Percentiles rank a stretch among this genome's conserved stretches.
phyloP scores from a whole-genome alignment of 257 asterid genomes.

The Solanum piurae region DNA sequence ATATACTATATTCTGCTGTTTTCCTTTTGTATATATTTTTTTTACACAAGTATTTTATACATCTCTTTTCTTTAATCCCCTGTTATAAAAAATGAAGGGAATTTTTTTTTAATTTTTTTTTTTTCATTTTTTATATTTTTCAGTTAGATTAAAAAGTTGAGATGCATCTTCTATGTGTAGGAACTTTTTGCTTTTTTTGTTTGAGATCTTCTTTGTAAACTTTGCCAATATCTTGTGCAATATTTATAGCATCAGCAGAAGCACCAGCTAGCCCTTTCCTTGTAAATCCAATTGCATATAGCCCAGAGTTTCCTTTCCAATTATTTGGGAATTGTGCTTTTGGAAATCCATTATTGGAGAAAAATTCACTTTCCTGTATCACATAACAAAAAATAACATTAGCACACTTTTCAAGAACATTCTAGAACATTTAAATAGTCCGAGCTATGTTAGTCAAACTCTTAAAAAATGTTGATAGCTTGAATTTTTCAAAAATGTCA shows the following conservation, averaged over 20 bases:
- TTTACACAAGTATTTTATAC: background rate
- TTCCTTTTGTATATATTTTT: background rate
- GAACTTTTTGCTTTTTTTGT: slow-evolving; percentile 61
- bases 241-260: slow-evolving; percentile 68
- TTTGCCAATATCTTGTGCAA: slow-evolving; percentile 56
- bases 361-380: slow-evolving; percentile 61
- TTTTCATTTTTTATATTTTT: background rate
- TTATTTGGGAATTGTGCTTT: slow-evolving; percentile 53
- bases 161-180: slow-evolving; percentile 69
- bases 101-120: background rate
- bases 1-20: slow-evolving; percentile 19
- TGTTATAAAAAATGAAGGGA: slow-evolving; percentile 4
- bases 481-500: too few species aligned
- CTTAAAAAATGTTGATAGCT: background rate
- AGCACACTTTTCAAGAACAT: slow-evolving; percentile 4
- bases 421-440: background rate
- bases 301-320: slow-evolving; percentile 77
- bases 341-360: slow-evolving; percentile 58
- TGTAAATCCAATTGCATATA: slow-evolving; percentile 84
- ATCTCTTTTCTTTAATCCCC: background rate
- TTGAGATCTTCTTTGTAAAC: slow-evolving; percentile 69
- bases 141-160: slow-evolving; percentile 40
- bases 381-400: slow-evolving; percentile 4
- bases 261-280: slow-evolving; percentile 86
- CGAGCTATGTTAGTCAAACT: background rate